Evolutionary conservation across 1,139 yeast genomes (phyloP), one percentile per base, ranked within the genome.

Genomic region (Suhomyces bribrorum): DNA sequence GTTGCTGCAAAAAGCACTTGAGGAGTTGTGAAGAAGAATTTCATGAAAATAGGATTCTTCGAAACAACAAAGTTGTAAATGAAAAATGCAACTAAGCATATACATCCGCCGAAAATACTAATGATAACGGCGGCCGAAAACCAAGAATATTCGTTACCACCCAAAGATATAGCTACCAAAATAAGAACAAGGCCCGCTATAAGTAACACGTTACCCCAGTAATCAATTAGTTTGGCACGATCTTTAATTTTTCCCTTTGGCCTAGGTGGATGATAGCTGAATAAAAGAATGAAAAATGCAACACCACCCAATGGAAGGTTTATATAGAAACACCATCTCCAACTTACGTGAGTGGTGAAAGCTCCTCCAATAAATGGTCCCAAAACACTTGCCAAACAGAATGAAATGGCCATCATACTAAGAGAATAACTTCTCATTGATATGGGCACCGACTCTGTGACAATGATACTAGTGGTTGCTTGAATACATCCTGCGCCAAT

Each of bases 241-340:
- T 37, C 41, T 13, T 13, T 26, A 2, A 46, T 11, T 24, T 17
- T 37, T 1, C 50, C 43, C 7, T 32, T 34, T 3, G 53, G 47
- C 28, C 33, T 39, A 1, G 60, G 60, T 0, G 59, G 58, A 18
- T 52, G 45, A 38, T 45, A 55, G 3, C 46, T 39, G 17, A 52
- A 39, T 4, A 45, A 12, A 7, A 56, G 41, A 23, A 49, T 33
- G 2, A 40, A 32, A 29, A 48, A 44, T 1, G 62, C 59, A 11
- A 50, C 24, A 5, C 50, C 59, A 0, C 62, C 62, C 23, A 56
- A 32, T 6, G 62, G 62, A 29, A 57, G 44, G 29, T 57, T 57
- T 43, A 57, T 50, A 41, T 56, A 57, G 47, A 56, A 57, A 31
- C 61, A 56, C 60, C 61, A 56, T 32, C 61, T 45, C 62, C 62